Percentiles rank a stretch among this genome's conserved stretches.
Conservation (phyloP, 1,139 yeast species). For the Saccharomyces hybrid region DNA sequence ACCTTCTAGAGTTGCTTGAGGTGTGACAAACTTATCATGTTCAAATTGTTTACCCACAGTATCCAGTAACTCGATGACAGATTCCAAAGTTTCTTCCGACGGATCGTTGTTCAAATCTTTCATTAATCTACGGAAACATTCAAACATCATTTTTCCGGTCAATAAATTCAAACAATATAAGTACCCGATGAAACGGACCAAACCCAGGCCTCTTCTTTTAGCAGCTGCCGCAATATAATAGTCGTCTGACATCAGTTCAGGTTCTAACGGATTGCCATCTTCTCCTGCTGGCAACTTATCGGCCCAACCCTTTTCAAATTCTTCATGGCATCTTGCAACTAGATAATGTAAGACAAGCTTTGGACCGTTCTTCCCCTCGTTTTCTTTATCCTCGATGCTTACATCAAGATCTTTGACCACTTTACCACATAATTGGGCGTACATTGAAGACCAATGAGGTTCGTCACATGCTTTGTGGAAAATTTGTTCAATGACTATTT, state of each 20-base stretch:
- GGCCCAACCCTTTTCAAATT: conserved; percentile 92
- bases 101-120: conserved; percentile 62
- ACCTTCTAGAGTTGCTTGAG: conserved; percentile 26
- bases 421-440: conserved; percentile 88
- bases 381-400: conserved; percentile 55
- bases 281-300: conserved; percentile 73
- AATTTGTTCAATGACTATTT: conserved; percentile 71
- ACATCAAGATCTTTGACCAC: conserved; percentile 61
- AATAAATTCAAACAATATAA: conserved; percentile 72
- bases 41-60: conserved; percentile 84
- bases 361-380: conserved; percentile 45
- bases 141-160: conserved; percentile 66
- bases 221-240: conserved; percentile 87
- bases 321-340: conserved; percentile 80
- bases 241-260: conserved; percentile 93
- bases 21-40: conserved; percentile 30
- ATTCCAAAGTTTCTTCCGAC: conserved; percentile 85
- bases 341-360: conserved; percentile 75
- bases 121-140: conserved; percentile 52
- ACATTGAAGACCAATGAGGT: conserved; percentile 95
- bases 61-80: conserved; percentile 71
- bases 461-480: conserved; percentile 97
- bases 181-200: conserved; percentile 92
- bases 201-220: conserved; percentile 95
- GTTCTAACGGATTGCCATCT: conserved; percentile 70